phyloP scores from a whole-genome alignment of 768 basidiomycete genomes.

The Serendipita vermifera region DNA sequence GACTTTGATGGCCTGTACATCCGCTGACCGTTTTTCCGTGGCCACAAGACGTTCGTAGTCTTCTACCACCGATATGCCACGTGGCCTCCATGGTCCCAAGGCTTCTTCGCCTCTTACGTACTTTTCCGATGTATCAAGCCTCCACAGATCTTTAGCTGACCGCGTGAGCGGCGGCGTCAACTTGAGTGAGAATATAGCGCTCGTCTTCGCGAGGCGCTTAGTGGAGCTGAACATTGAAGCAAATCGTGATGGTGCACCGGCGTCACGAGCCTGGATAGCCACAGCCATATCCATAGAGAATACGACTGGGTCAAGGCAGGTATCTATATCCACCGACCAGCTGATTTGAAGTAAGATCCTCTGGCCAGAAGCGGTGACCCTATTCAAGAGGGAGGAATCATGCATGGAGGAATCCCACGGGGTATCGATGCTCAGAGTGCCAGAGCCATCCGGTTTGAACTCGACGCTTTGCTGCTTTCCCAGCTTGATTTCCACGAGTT shows the following conservation, averaged over 20 bases:
- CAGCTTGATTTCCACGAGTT: slow-evolving; percentile 59
- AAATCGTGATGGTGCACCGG: slow-evolving; percentile 68
- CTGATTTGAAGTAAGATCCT: slow-evolving; percentile 65
- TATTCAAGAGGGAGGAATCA: slow-evolving; percentile 72
- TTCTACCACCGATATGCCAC: slow-evolving; percentile 79
- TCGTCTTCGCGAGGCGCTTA: slow-evolving; percentile 65
- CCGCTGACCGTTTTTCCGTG: slow-evolving; percentile 64
- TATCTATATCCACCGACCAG: slow-evolving; percentile 72
- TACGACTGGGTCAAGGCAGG: slow-evolving; percentile 70
- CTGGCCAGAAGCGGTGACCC: slow-evolving; percentile 64
- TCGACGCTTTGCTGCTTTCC: slow-evolving; percentile 59
- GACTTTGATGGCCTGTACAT: slow-evolving; percentile 79
- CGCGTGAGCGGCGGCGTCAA: slow-evolving; percentile 76
- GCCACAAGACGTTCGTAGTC: slow-evolving; percentile 65
- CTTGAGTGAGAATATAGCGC: slow-evolving; percentile 69
- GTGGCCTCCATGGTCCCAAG: slow-evolving; percentile 70
- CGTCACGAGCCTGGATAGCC: slow-evolving; percentile 71
- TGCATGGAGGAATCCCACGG: slow-evolving; percentile 93
- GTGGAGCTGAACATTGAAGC: slow-evolving; percentile 63
- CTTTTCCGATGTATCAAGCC: slow-evolving; percentile 87
- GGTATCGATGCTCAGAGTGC: slow-evolving; percentile 44
- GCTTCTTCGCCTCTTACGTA: slow-evolving; percentile 89
- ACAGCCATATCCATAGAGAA: slow-evolving; percentile 83
- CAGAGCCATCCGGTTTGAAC: slow-evolving; percentile 76
- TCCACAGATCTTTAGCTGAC: slow-evolving; percentile 82